Base-by-base conservation (phyloP, 495 filamentous ascomycete genomes). In the Tuber umbilicatum region DNA sequence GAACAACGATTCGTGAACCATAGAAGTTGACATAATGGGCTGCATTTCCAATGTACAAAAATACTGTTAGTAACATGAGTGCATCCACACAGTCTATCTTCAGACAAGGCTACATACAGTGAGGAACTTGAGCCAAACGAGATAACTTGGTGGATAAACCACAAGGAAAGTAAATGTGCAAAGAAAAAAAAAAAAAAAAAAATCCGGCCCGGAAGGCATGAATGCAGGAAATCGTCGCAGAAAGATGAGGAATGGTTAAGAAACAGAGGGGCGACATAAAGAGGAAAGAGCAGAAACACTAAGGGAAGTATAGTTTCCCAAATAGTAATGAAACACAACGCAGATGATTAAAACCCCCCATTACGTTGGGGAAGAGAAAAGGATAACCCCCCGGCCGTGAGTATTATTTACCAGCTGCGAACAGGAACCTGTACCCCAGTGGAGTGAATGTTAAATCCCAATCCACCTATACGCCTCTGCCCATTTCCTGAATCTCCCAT, bases 381-480 rank as follows among this genome's bases (percentile, higher is more conserved):
- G 21, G 21, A 39, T 70, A 76, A 35, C 39, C 27, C 43, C 27
- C 41, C 41, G 64, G 47, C 23, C 14, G 45, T 45, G 42, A 45
- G 17, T 64, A 69, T 43, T 70, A 23, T 73, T 73, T 78, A 80
- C 79, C 79, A 81, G 71, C 75, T 80, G 64, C 79, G 76, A 70
- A 82, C 77, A 74, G 80, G 71, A 68, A 82, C 79, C 55, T 79
- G 75, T 42, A 79, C 79, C 68, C 80, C 80, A 35, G 77, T 74
- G 55, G 80, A 77, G 70, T 82, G 80, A 76, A 82, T 82, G 50
- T 68, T 75, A 70, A 82, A 82, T 31, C 77, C 74, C 37, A 81
- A 68, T 37, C 80, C 80, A 43, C 71, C 70, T 21, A 80, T 77
- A 21, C 73, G 80, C 21, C 60, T 79, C 60, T 60, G 43, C 45